Base-by-base conservation (phyloP, 2,329 filamentous ascomycete species). In the Zasmidium cellare region DNA sequence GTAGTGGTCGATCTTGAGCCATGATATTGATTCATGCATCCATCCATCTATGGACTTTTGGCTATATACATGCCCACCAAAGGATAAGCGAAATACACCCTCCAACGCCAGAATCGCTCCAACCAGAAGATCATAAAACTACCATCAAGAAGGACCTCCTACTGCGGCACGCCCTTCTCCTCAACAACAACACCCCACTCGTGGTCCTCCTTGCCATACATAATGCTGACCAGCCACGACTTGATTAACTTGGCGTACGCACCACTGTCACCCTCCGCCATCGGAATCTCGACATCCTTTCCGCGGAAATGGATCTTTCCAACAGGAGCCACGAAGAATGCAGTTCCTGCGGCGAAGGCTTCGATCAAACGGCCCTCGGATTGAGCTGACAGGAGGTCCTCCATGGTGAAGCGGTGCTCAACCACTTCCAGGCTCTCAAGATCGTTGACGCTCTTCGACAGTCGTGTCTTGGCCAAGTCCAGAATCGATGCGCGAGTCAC, bases 291-390 rank as follows among this genome's bases (percentile, higher is more conserved):
- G 25, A 80, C 59, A 52, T 79, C 77, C 63, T 71, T 71, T 12
- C 76, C 75, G 19, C 75, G 71, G 71, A 77, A 81, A 56, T 78
- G 74, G 48, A 81, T 79, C 52, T 75, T 60, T 12, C 72, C 72
- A 14, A 81, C 73, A 0, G 79, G 78, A 2, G 78, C 75, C 48
- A 81, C 73, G 62, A 81, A 81, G 72, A 77, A 80, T 56, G 92
- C 92, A 61, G 92, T 97, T 18, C 93, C 92, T 31, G 89, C 86
- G 7, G 89, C 90, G 71, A 97, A 97, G 1, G 90, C 84, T 77
- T 97, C 92, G 9, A 96, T 73, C 46, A 96, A 74, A 2, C 92
- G 81, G 2, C 90, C 91, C 70, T 96, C 90, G 46, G 82, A 77
- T 23, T 85, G 78, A 1, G 92, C 91, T 70, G 88, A 83, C 24